A percentile compares a stretch with the other conserved stretches of the same genome.
These are phyloP conservation scores for Phytopythium chamaehyphon DNA, from an alignment of 352 stramenopile genomes.

Conservation along the genomic window DNA sequence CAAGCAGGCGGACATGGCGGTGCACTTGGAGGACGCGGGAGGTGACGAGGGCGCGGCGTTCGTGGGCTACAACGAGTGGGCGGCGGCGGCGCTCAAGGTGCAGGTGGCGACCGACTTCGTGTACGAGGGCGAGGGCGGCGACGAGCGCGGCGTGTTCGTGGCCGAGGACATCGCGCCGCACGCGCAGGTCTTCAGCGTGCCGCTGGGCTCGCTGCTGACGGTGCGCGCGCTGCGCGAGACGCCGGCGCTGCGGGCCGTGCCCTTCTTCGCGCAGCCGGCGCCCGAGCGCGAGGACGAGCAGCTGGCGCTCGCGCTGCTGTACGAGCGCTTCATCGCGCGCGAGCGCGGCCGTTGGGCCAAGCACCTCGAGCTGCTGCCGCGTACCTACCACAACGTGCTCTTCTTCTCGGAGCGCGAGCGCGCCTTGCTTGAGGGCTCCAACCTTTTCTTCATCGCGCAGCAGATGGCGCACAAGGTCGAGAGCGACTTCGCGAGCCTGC, in stretches of 20 bases:
- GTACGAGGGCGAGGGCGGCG: slow-evolving; percentile 50
- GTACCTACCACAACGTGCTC: slow-evolving; percentile 63
- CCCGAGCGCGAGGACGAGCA: slow-evolving; percentile 58
- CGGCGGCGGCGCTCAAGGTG: slow-evolving; percentile 41
- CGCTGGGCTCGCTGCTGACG: slow-evolving; percentile 53
- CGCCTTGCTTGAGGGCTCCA: slow-evolving; percentile 45
- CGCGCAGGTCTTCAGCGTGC: slow-evolving; percentile 63
- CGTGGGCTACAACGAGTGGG: slow-evolving; percentile 83
- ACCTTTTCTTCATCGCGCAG: slow-evolving; percentile 58
- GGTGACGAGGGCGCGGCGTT: slow-evolving; percentile 22
- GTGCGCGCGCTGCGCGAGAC: slow-evolving; percentile 33
- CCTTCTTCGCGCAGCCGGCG: slow-evolving; percentile 44
- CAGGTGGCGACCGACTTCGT: slow-evolving; percentile 74
- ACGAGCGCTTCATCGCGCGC: slow-evolving; percentile 52
- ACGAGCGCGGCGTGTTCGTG: slow-evolving; percentile 74
- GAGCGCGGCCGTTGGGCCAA: slow-evolving; percentile 52
- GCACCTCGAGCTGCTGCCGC: slow-evolving; percentile 58
- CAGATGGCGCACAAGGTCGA: slow-evolving; percentile 59
- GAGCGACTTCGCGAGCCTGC: slow-evolving; percentile 40
- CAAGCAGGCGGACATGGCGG: not conserved
- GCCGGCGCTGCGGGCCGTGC: slow-evolving; percentile 25
- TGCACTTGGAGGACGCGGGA: slow-evolving; percentile 4
- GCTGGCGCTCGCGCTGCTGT: slow-evolving; percentile 65
- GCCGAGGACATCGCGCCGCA: slow-evolving; percentile 75
- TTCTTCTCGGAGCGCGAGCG: slow-evolving; percentile 51